Evolutionary conservation across 2,329 filamentous ascomycete genomes (phyloP).

Genomic region (Trichoderma gracile): DNA sequence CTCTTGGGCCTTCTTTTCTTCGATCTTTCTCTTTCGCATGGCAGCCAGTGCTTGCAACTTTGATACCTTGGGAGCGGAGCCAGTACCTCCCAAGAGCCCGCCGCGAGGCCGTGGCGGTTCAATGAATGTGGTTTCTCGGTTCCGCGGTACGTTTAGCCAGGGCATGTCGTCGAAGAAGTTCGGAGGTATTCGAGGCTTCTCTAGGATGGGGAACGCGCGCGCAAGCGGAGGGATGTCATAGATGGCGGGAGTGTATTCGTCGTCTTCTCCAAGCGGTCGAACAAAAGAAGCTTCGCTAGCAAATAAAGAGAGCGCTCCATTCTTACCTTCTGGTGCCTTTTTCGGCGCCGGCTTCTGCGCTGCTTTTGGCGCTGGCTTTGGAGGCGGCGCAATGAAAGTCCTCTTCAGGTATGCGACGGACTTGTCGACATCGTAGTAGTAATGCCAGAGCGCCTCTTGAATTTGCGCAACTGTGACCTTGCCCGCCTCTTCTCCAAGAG

Average conservation of each 20-base stretch:
- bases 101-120: slow-evolving; percentile 56
- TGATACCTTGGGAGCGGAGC: slow-evolving; percentile 69
- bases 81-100: slow-evolving; percentile 76
- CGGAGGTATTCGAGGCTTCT: slow-evolving; percentile 33
- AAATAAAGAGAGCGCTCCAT: slow-evolving; percentile 37
- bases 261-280: slow-evolving; percentile 39
- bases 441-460: slow-evolving; percentile 89
- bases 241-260: slow-evolving; percentile 25
- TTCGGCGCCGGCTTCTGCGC: slow-evolving; percentile 41
- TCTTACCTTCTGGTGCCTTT: slow-evolving; percentile 48
- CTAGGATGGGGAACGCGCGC: slow-evolving; percentile 27
- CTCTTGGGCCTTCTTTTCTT: slow-evolving; percentile 53
- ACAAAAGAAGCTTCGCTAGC: slow-evolving; percentile 32
- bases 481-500: slow-evolving; percentile 60
- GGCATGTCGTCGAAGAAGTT: slow-evolving; percentile 80
- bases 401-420: slow-evolving; percentile 77
- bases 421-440: slow-evolving; percentile 91
- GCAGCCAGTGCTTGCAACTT: slow-evolving; percentile 90
- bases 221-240: background rate
- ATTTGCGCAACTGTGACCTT: slow-evolving; percentile 67
- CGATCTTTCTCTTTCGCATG: slow-evolving; percentile 79
- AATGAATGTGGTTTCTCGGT: slow-evolving; percentile 66
- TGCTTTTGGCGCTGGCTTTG: slow-evolving; percentile 30
- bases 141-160: slow-evolving; percentile 72
- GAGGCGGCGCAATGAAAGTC: slow-evolving; percentile 53